Percentiles rank a stretch among this genome's conserved stretches.
Conservation (phyloP, 2,329 filamentous ascomycete species). For the Fusarium stilboides region DNA sequence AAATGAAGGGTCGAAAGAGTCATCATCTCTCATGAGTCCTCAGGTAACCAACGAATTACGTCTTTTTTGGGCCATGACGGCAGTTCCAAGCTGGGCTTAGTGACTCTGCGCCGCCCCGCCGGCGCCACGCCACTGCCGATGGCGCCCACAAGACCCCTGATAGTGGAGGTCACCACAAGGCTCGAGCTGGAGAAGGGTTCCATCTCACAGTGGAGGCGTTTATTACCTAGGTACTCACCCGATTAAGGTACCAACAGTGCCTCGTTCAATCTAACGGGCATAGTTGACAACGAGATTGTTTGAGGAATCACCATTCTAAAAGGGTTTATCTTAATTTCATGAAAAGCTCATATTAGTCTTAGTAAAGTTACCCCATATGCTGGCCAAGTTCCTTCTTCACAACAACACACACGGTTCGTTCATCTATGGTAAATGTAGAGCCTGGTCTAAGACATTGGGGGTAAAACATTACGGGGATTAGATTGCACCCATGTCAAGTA, state of each 20-base stretch:
- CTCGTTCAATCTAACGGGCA: no score
- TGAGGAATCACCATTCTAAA: no score
- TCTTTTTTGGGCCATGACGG: conserved; percentile 29
- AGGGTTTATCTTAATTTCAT: no score
- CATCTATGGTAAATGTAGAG: not conserved
- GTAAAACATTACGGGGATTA: conserved; percentile 5
- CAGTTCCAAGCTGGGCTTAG: conserved; percentile 26
- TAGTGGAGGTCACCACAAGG: conserved; percentile 3
- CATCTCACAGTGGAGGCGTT: no score
- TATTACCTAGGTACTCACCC: no score
- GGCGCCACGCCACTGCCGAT: conserved; percentile 40
- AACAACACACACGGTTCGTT: not conserved
- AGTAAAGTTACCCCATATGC: not conserved
- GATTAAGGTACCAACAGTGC: no score
- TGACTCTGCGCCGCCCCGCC: conserved; percentile 15
- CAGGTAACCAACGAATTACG: conserved; percentile 30
- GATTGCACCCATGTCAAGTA: conserved; percentile 5
- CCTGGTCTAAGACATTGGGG: not conserved
- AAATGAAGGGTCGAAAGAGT: conserved; percentile 35
- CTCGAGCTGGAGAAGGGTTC: not conserved
- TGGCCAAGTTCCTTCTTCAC: not conserved
- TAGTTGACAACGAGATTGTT: no score
- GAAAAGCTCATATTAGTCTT: not conserved
- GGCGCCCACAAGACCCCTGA: conserved; percentile 24
- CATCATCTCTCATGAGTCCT: conserved; percentile 35